Base-by-base conservation (phyloP, 306 rosid genomes). In the Sphenostylis stenocarpa region DNA sequence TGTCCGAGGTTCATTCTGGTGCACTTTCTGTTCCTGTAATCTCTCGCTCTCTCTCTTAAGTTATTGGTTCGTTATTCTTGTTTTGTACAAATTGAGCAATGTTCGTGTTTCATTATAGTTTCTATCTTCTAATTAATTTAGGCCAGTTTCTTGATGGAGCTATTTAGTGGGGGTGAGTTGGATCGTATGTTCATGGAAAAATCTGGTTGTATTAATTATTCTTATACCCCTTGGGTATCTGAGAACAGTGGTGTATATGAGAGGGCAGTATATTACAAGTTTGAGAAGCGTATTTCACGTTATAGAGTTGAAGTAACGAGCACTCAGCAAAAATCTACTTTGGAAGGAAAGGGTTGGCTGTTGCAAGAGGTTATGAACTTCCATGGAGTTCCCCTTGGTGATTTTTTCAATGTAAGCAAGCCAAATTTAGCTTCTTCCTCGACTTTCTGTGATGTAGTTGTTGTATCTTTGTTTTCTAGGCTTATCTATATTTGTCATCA, bases 361-460 rank as follows among this genome's bases (percentile, higher is more conserved):
- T 77, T 96, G 78, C 91, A 92, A 84, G 99, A 92, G 86, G 96
- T 92, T 70, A 87, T 90, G 94, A 92, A 86, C 47, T 91, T 91
- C 84, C 97, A 92, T 70, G 94, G 93, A 64, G 86, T 92, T 84
- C 90, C 99, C 14, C 90, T 96, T 24, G 94, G 93, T 55, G 98
- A 96, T 77, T 87, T 55, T 84, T 92, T 92, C 90, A 91, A 86
- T 75, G 99, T 95, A 81, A 77, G 88, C 55, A 73, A 57, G 66
- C 75, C 79, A 36, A 64, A 69, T 64, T 70, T 75, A 60, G 63
- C 48, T 81, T 65, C 31, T n/a, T 62, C 39, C 21, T 16, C 16
- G 1, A 24, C 43, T 75, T 82, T 45, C 23, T 47, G 16, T 63
- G 72, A 70, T 44, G 45, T 56, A 73, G 63, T 41, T 73, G 33